Base-by-base conservation (phyloP, 768 basidiomycete genomes). In the Rhizopogon sp. region DNA sequence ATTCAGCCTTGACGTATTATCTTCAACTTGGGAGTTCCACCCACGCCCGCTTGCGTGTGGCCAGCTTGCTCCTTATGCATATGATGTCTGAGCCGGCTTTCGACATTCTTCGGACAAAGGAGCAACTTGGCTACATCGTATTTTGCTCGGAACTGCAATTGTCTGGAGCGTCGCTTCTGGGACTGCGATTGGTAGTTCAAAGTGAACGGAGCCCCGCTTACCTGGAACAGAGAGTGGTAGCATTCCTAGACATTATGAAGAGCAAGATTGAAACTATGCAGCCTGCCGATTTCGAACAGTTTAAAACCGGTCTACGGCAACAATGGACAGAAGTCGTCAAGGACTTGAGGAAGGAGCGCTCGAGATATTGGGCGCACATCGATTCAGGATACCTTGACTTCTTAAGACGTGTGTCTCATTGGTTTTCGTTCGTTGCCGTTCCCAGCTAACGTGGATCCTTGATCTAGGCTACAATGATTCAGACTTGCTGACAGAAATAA, bases 101-200 rank as follows among this genome's bases (percentile, higher is more conserved):
- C 72, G 86, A 96, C 66, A 75, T 85, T 22, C 80, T 99, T 31
- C 86, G 97, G 29, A 98, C 95, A 3, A 86, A 92, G 66, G 93
- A 98, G 66, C 97, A 99, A 69, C 79, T 99, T 1, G 97, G 97
- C 5, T 99, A 99, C 68, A 79, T 97, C 42, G 95, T 97, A 37
- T 80, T 77, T 8, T 85, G 82, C 59, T 74, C 76, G 1, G 65
- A 72, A 31, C 84, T 81, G 80, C 66, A 74, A 9, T 68, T 88
- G 42, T 66, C 79, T 41, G 87, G 89, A n/a, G 75, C 81, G 2
- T 84, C 81, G 43, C 81, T 88, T 57, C 79, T 82, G 58, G 93
- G 94, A 6, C 71, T 94, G 57, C 83, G 90, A 42, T 80, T 98
- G 52, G 74, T 93, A 6, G 80, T 98, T 31, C 97, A 99, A 72